Conservation (phyloP, 1,284 basidiomycete species). For the Malassezia cuniculi region DNA sequence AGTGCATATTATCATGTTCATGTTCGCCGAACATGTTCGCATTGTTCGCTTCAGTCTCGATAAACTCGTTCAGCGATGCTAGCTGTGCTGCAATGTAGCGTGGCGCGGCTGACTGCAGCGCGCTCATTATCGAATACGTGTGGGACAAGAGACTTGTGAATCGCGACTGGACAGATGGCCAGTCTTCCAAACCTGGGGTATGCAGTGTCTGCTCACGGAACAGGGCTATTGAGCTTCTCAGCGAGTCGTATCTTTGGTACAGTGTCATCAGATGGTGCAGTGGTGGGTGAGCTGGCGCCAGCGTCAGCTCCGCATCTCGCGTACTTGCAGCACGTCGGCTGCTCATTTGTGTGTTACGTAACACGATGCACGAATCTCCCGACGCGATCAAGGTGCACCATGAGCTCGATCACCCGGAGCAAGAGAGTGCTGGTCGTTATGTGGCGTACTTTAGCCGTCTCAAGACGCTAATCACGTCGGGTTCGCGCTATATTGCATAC, state of each 20-base stretch:
- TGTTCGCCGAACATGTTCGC: conserved; percentile 23
- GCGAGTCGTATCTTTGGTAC: conserved; percentile 29
- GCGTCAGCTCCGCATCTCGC: conserved; percentile 8
- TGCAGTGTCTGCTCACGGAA: conserved; percentile 29
- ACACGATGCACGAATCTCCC: no score
- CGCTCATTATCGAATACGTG: conserved; percentile 25
- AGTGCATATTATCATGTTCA: conserved; percentile 5
- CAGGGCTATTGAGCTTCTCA: conserved; percentile 25
- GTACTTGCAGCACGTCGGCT: no score
- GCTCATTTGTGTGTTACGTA: no score
- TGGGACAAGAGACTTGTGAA: conserved; percentile 31
- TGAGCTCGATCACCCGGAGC: conserved; percentile 10
- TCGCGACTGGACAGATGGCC: conserved; percentile 25
- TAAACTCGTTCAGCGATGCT: conserved; percentile 25
- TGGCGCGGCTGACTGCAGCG: conserved; percentile 24
- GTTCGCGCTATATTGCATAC: conserved; percentile 46
- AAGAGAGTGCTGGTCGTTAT: conserved; percentile 26
- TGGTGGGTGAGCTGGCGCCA: conserved; percentile 17
- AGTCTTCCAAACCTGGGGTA: conserved; percentile 31
- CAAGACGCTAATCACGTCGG: conserved; percentile 25
- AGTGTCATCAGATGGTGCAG: conserved; percentile 25
- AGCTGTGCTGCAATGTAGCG: conserved; percentile 29
- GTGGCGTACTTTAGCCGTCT: conserved; percentile 33
- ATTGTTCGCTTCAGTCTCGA: conserved; percentile 25
- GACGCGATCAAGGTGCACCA: conserved; percentile 8